Base-by-base conservation (phyloP, 306 rosid species). In the Citrullus amarus region DNA sequence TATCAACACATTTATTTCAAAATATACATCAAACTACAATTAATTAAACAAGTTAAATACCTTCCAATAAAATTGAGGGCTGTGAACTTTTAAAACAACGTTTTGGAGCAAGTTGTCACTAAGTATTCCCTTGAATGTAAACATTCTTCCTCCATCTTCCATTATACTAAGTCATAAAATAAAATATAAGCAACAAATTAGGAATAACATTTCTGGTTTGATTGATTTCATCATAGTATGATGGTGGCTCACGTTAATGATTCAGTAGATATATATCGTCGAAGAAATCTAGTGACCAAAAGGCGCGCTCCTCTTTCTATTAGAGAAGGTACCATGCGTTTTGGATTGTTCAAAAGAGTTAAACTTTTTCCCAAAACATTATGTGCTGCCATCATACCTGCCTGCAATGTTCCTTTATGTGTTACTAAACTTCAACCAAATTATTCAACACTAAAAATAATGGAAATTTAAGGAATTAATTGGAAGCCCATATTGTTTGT, bases 111-210 rank as follows among this genome's bases (percentile, higher is more conserved):
- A 46, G 60, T 87, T 81, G 81, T 79, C 38, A 54, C 54, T 82
- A 7, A 81, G 0, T 0, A 14, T 84, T 86, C 97, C 97, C 68
- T 90, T 97, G 39, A 93, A 91, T 76, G 85, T 89, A 79, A 84
- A 90, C 81, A 93, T 81, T 13, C 93, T 86, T 11, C 98, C 98
- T 38, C 97, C 98, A 65, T 93, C 98, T 86, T 93, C 98, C 78
- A 91, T 76, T 63, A 91, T 84, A 10, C 98, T 93, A 3, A 17
- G 9, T 17, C 18, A 54, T 6, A 5, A 54, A 6, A 54, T 50
- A 3, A 11, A 46, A 14, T 1, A 14, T 25, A 25, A 25, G 28
- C 28, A 25, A 9, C 28, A 25, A 25, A 25, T 25, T 25, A 25
- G 28, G 1, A 0, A 25, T 25, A 25, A 25, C 28, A 1, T 25